Base-by-base conservation (phyloP, 805 yeast genomes). In the Zygotorulaspora florentina region DNA sequence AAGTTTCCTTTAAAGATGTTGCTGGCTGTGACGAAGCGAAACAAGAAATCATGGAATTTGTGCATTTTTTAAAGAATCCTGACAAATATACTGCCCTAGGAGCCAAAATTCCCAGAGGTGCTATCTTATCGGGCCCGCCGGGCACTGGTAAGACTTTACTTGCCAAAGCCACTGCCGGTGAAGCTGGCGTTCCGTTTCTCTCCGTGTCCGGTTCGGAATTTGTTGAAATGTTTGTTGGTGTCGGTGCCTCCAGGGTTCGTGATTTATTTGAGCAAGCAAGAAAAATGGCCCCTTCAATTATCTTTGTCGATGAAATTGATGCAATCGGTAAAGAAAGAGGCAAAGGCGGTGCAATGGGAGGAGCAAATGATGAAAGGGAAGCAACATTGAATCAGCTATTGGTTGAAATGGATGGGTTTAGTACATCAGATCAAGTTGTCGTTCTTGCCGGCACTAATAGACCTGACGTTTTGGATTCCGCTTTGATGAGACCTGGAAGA, bases 141-240 rank as follows among this genome's bases (percentile, higher is more conserved):
- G 97, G 97, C 73, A 89, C 97, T 2, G 97, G 97, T 79, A 89
- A 89, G 67, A 89, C 97, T 0, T 69, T 89, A 52, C 70, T 89
- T 46, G 96, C 96, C 18, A 88, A 86, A 65, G 96, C 96, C 10
- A 89, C 96, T 20, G 97, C 96, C 2, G 96, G 97, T 56, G 96
- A 89, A 65, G 96, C 96, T 1, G 93, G 87, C 41, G 97, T 89
- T 42, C 96, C 97, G 20, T 89, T 89, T 65, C 81, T 81, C 53
- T 83, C 93, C 17, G 96, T 89, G 6, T 85, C 95, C 1, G 96
- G 96, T 57, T 87, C 96, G 11, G 96, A 89, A 64, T 89, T 89
- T 56, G 95, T 88, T n/a, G 96, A 89, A 66, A 89, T 89, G 96
- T 89, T 87, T 72, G 95, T 87, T 16, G 96, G 96, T 69, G 96